Percentiles rank a stretch among this genome's conserved stretches.
Evolutionary conservation across 495 filamentous ascomycete species (phyloP).

Genomic region (Talaromyces wortmannii): DNA sequence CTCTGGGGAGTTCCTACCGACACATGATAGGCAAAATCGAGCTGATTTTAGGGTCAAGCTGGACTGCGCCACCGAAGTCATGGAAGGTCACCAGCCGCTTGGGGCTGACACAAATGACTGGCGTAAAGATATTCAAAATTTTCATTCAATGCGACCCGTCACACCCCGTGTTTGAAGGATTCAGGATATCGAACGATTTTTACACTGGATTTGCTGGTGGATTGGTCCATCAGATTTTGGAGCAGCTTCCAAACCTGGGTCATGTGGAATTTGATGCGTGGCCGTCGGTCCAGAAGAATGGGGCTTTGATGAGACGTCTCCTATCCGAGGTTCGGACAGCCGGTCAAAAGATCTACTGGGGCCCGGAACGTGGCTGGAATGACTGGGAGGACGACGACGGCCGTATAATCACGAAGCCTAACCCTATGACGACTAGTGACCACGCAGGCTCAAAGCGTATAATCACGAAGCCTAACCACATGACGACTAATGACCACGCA

Average conservation of each 20-base stretch:
- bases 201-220: conserved; percentile 65
- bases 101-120: conserved; percentile 57
- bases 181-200: conserved; percentile 58
- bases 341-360: conserved; percentile 57
- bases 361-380: conserved; percentile 61
- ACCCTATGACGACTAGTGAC: not conserved
- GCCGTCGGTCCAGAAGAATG: conserved; percentile 59
- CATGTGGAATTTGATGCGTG: conserved; percentile 72
- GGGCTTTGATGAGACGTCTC: conserved; percentile 64
- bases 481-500: not conserved
- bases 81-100: conserved; percentile 64
- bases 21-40: conserved; percentile 61
- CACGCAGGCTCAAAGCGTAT: not conserved
- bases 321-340: conserved; percentile 43
- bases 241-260: conserved; percentile 49
- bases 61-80: conserved; percentile 63
- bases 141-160: conserved; percentile 78
- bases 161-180: conserved; percentile 65
- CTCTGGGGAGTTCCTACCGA: conserved; percentile 54
- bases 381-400: conserved; percentile 24
- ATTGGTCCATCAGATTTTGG: conserved; percentile 53
- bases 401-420: not conserved
- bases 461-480: not conserved
- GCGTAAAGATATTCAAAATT: conserved; percentile 58
- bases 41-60: conserved; percentile 74